These are phyloP conservation scores for Boletus sp. DNA, from an alignment of 768 basidiomycete genomes.

Conservation along the genomic window DNA sequence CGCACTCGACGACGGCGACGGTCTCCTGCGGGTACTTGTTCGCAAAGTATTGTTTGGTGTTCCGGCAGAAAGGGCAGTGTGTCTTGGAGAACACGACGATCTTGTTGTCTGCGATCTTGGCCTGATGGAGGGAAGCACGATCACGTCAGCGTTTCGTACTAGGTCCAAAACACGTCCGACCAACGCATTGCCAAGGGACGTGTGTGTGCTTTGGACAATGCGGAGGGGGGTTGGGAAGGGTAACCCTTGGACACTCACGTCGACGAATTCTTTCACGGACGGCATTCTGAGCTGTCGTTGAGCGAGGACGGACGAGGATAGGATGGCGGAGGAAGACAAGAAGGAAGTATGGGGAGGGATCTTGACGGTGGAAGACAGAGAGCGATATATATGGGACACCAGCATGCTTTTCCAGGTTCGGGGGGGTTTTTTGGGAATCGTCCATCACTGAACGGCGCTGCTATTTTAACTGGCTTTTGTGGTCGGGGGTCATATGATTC, in stretches of 20 bases:
- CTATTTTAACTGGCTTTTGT: no score
- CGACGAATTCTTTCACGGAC: slow-evolving; percentile 37
- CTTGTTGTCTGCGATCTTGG: slow-evolving; percentile 46
- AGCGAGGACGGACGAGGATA: slow-evolving; percentile 27
- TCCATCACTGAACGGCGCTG: no score
- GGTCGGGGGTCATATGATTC: no score
- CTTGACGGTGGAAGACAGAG: slow-evolving; percentile 13
- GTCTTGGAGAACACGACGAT: slow-evolving; percentile 61
- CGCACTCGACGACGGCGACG: slow-evolving; percentile 48
- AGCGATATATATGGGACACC: slow-evolving; percentile 22
- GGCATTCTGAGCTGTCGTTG: slow-evolving; percentile 19
- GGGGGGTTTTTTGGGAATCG: no score
- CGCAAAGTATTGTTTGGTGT: slow-evolving; percentile 46
- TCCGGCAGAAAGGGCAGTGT: slow-evolving; percentile 50
- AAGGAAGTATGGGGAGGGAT: neutral
- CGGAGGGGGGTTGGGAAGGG: no score
- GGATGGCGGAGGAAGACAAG: slow-evolving; percentile 16
- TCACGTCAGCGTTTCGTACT: slow-evolving; percentile 22
- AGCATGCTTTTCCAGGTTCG: neutral
- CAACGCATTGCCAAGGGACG: neutral
- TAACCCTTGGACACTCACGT: slow-evolving; percentile 33
- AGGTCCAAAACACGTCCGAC: neutral
- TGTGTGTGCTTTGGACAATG: neutral
- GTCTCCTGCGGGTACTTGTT: slow-evolving; percentile 37
- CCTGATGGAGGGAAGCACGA: slow-evolving; percentile 40